Conservation (phyloP, 768 basidiomycete species). For the Amyloporia xantha region DNA sequence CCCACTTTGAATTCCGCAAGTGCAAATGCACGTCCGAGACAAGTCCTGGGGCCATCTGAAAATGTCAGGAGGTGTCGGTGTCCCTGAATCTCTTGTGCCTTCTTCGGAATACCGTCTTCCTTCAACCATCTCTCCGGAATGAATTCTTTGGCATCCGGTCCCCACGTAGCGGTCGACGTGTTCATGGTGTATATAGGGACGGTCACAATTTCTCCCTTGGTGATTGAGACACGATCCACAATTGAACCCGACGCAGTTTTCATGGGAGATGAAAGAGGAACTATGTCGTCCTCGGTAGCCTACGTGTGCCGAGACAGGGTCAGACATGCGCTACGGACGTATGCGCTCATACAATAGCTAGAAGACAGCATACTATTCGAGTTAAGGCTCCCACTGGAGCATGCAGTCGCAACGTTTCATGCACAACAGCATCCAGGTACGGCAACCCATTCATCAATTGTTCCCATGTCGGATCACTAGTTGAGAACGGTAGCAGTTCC, state of each 20-base stretch:
- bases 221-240: slow-evolving; percentile 26
- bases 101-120: slow-evolving; percentile 20
- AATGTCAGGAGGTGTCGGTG: slow-evolving; percentile 41
- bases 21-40: slow-evolving; percentile 38
- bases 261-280: slow-evolving; percentile 29
- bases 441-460: slow-evolving; percentile 40
- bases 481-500: slow-evolving; percentile 39
- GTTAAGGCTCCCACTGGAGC: slow-evolving; percentile 30
- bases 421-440: no score
- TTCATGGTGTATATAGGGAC: slow-evolving; percentile 37
- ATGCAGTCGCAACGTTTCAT: slow-evolving; percentile 40
- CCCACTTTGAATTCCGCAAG: slow-evolving; percentile 35
- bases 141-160: slow-evolving; percentile 37
- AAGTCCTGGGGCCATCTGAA: slow-evolving; percentile 36
- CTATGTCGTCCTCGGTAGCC: slow-evolving; percentile 32
- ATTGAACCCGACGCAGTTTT: slow-evolving; percentile 5
- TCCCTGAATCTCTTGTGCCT: no score
- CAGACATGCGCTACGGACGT: no score
- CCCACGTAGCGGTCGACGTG: slow-evolving; percentile 34
- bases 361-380: slow-evolving; percentile 36
- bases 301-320: slow-evolving; percentile 12
- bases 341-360: no score
- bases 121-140: slow-evolving; percentile 38
- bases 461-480: slow-evolving; percentile 46
- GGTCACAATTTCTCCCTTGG: no score